Percentiles rank a stretch among this genome's conserved stretches.
Evolutionary conservation across 2,329 filamentous ascomycete species (phyloP).

Genomic region (Xylariaceae sp.): DNA sequence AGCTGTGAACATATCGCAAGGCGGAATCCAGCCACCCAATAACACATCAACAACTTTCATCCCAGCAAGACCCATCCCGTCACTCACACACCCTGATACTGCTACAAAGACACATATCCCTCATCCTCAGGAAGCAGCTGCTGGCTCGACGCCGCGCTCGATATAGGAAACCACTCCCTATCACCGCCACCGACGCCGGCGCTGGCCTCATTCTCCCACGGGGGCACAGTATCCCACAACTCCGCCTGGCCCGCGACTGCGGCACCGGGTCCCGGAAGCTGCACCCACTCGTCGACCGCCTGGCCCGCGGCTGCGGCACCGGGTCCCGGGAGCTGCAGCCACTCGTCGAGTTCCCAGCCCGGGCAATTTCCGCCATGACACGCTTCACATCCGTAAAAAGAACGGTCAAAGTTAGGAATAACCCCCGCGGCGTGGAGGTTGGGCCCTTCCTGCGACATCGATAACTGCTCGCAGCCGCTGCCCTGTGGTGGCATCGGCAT

Average conservation of each 20-base stretch:
- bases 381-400: too few relatives aligned
- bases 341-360: background rate
- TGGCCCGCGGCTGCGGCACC: background rate
- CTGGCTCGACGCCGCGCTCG: background rate
- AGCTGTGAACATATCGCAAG: too few relatives aligned
- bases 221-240: background rate
- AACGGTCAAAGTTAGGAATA: too few relatives aligned
- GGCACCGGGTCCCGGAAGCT: background rate
- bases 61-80: background rate
- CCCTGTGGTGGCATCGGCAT: too few relatives aligned
- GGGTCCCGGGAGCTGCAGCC: background rate
- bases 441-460: too few relatives aligned
- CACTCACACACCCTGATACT: background rate
- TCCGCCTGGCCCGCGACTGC: background rate
- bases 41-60: background rate
- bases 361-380: too few relatives aligned
- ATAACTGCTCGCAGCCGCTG: too few relatives aligned
- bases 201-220: background rate
- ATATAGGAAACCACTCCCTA: background rate
- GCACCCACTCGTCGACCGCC: background rate
- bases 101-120: background rate
- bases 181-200: background rate
- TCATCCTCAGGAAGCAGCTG: background rate
- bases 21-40: too few relatives aligned
- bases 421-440: too few relatives aligned